phyloP scores from a whole-genome alignment of 495 filamentous ascomycete species.

The Lentithecium fluviatile region DNA sequence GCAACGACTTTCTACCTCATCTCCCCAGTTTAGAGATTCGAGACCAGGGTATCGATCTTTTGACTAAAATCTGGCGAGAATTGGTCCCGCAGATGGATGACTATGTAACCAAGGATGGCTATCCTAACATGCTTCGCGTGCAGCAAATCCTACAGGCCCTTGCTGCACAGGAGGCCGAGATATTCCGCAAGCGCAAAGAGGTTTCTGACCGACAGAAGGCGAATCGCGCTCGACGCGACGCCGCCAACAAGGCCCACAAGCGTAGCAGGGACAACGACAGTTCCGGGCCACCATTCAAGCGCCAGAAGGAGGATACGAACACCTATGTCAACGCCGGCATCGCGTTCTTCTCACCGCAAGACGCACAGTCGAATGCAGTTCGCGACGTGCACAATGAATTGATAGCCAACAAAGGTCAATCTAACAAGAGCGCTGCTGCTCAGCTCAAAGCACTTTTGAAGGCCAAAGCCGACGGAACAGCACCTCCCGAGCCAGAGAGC shows the following conservation, averaged over 20 bases:
- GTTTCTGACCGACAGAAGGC: conserved; percentile 78
- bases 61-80: conserved; percentile 94
- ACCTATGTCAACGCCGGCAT: conserved; percentile 40
- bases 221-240: conserved; percentile 71
- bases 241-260: conserved; percentile 54
- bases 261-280: conserved; percentile 1
- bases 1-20: conserved; percentile 98
- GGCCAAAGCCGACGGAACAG: conserved; percentile 38
- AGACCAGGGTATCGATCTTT: conserved; percentile 93
- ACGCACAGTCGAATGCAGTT: conserved; percentile 61
- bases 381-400: conserved; percentile 77
- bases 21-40: conserved; percentile 94
- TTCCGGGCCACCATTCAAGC: conserved; percentile 13
- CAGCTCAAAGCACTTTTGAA: conserved; percentile 80
- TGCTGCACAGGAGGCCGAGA: conserved; percentile 91
- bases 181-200: conserved; percentile 82
- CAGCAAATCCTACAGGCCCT: conserved; percentile 87
- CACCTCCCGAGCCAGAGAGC: conserved; percentile 8
- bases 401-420: conserved; percentile 80
- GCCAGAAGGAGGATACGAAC: conserved; percentile 28
- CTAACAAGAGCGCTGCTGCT: conserved; percentile 93
- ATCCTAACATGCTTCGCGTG: conserved; percentile 80
- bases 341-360: conserved; percentile 59
- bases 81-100: conserved; percentile 89
- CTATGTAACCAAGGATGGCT: conserved; percentile 92